phyloP scores from a whole-genome alignment of 2,329 filamentous ascomycete genomes.

The Clarireedia homoeocarpa region DNA sequence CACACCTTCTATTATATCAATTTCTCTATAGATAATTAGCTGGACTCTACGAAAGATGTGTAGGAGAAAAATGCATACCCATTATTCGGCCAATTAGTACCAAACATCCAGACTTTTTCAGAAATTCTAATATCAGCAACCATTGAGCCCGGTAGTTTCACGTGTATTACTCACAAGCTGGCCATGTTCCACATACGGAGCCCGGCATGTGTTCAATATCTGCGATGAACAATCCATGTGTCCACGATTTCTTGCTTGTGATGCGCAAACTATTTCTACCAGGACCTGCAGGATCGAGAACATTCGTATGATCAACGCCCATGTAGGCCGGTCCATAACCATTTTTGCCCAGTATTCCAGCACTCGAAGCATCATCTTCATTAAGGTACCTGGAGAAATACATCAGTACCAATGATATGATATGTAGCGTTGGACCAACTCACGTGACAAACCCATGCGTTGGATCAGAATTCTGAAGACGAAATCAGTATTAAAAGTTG shows the following conservation, averaged over 20 bases:
- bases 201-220: conserved; percentile 58
- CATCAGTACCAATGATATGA: background rate
- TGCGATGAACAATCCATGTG: conserved; percentile 58
- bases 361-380: background rate
- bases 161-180: conserved; percentile 34
- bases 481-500: background rate
- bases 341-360: conserved; percentile 16
- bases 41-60: no score
- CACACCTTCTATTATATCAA: conserved; percentile 7
- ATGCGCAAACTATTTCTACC: conserved; percentile 52
- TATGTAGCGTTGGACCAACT: background rate
- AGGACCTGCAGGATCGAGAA: conserved; percentile 26
- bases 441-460: conserved; percentile 18
- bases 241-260: conserved; percentile 54
- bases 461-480: background rate
- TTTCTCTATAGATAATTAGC: background rate
- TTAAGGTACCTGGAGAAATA: background rate
- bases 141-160: background rate
- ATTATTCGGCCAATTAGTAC: conserved; percentile 3
- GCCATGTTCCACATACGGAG: conserved; percentile 67
- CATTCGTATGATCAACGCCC: conserved; percentile 57
- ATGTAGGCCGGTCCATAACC: conserved; percentile 48
- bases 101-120: conserved; percentile 3
- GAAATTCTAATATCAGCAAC: background rate
- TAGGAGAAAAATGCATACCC: background rate